Base-by-base conservation (phyloP, 2,329 filamentous ascomycete species). In the Alternaria novae-zelandiae region DNA sequence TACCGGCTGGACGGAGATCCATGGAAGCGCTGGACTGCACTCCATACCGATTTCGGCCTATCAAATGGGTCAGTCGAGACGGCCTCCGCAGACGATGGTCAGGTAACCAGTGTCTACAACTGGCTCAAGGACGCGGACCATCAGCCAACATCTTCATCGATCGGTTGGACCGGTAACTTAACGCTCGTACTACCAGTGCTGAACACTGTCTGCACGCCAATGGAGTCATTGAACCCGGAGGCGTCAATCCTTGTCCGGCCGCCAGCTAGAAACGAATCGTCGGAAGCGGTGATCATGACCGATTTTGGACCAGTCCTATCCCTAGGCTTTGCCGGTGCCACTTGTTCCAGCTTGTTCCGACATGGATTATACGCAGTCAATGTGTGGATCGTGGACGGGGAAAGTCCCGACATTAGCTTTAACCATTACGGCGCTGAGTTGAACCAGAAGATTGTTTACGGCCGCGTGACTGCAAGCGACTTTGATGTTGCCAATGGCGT, bases 361-460 rank as follows among this genome's bases (percentile, higher is more conserved):
- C 63, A 65, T 17, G 63, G 54, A 5, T 43, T 30, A 13, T 44
- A 46, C 26, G 11, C 63, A 7, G 44, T 64, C 45, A 49, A 47
- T 15, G 46, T 57, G 13, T 65, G 59, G 63, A 54, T 58, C 20
- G 30, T 58, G 9, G 43, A 63, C 2, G 28, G 51, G 36, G 23
- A 32, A 7, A 17, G 20, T 8, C 28, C 44, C 4, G 63, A 62
- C n/a, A 2, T 51, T 9, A 51, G 47, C 12, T 32, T 51, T 12
- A 51, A 51, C 6, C 17, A 30, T 15, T 51, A 51, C 4, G 47
- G 47, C 5, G 5, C 7, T 21, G 8, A 51, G 7, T 51, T 17
- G 26, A 28, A 51, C 30, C 47, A 51, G 17, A 32, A 21, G 1
- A 51, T 51, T 4, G 47, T 32, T 10, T 51, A 51, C 26, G 26